These are phyloP conservation scores for Fallopia convolvulus DNA, from an alignment of 148 eudicot genomes.

Conservation along the genomic window DNA sequence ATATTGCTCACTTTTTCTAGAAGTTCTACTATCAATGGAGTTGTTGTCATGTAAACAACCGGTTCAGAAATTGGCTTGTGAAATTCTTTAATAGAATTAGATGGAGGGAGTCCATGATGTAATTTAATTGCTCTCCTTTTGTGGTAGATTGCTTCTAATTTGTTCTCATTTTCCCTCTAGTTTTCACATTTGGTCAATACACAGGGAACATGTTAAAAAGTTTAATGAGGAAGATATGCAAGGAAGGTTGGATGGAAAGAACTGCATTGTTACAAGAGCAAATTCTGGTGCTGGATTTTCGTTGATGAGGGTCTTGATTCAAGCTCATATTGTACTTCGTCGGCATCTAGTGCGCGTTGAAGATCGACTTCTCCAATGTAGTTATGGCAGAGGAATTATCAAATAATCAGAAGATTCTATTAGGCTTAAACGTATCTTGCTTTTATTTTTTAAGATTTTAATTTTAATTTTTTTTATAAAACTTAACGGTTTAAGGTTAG, in stretches of 20 bases:
- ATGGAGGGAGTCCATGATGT: background rate
- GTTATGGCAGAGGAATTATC: no score
- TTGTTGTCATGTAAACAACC: background rate
- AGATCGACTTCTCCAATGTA: no score
- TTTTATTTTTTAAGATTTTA: no score
- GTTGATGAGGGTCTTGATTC: conserved; percentile 88
- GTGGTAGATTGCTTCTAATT: background rate
- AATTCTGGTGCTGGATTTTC: conserved; percentile 93
- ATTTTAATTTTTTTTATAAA: no score
- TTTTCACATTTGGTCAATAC: background rate
- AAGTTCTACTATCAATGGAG: no score
- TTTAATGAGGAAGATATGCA: conserved; percentile 74
- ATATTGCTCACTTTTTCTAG: no score
- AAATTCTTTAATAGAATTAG: background rate
- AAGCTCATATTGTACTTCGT: conserved; percentile 38
- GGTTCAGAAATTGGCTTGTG: background rate
- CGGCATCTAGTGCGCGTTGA: no score
- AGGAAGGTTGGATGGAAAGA: conserved; percentile 61
- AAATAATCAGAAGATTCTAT: no score
- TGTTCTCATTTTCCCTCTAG: background rate
- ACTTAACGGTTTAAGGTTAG: no score
- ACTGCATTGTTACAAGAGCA: conserved; percentile 90
- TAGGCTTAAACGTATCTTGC: no score
- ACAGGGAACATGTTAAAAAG: conserved; percentile 76
- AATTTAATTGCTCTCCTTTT: background rate